These are phyloP conservation scores for Mycena kentingensis DNA, from an alignment of 768 basidiomycete species.

Conservation along the genomic window DNA sequence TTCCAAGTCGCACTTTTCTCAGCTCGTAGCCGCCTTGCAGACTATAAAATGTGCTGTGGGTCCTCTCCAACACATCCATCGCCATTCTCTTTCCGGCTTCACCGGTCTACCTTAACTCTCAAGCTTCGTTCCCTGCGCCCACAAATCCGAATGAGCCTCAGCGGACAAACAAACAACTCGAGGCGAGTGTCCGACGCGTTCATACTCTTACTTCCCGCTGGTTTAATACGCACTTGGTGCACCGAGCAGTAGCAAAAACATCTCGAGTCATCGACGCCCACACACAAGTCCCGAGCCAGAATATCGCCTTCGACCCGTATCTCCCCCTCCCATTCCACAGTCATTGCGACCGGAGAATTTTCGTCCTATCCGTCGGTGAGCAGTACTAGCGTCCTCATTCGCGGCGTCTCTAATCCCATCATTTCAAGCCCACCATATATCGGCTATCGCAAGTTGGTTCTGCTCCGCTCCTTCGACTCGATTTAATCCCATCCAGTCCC, in stretches of 20 bases:
- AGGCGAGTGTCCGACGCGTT: no score
- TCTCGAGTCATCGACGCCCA: background rate
- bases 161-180: no score
- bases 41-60: slow-evolving; percentile 15
- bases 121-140: background rate
- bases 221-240: background rate
- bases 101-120: background rate
- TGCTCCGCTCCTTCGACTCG: background rate
- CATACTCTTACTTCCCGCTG: no score
- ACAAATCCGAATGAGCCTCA: no score
- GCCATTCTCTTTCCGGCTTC: background rate
- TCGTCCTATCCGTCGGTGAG: no score
- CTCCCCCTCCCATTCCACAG: background rate
- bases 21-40: slow-evolving; percentile 12
- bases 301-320: background rate
- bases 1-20: slow-evolving; percentile 8
- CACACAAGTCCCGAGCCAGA: background rate
- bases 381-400: no score
- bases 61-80: slow-evolving; percentile 6
- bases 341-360: no score
- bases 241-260: background rate
- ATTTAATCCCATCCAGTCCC: background rate
- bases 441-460: no score
- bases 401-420: no score
- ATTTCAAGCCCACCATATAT: background rate